Conservation (phyloP, 805 yeast genomes). For the Saccharomycopsis sp. region DNA sequence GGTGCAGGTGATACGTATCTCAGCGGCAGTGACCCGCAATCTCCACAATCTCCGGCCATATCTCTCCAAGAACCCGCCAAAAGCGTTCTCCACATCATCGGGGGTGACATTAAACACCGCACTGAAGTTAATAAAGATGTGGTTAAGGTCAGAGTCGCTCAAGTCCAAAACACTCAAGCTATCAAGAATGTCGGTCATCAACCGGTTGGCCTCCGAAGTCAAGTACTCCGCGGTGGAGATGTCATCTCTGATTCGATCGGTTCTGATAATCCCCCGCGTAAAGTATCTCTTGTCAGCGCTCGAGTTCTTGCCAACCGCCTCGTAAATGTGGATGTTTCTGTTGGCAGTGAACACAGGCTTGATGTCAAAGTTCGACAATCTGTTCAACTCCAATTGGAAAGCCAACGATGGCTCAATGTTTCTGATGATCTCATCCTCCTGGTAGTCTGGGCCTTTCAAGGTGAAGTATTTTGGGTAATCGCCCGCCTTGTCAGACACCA, state of each 20-base stretch:
- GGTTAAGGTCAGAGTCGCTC: slow-evolving; percentile 91
- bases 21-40: slow-evolving; percentile 94
- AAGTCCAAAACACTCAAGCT: slow-evolving; percentile 92
- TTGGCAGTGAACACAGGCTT: slow-evolving; percentile 93
- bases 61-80: slow-evolving; percentile 95
- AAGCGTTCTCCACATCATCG: slow-evolving; percentile 93
- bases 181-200: slow-evolving; percentile 93
- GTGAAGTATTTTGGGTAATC: slow-evolving; percentile 93
- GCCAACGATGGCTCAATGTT: slow-evolving; percentile 98
- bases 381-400: slow-evolving; percentile 89
- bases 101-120: slow-evolving; percentile 93
- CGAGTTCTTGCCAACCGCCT: slow-evolving; percentile 90
- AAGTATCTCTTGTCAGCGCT: slow-evolving; percentile 91
- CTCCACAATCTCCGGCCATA: slow-evolving; percentile 97
- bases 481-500: slow-evolving; percentile 76
- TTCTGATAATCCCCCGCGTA: slow-evolving; percentile 94
- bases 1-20: slow-evolving; percentile 89
- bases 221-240: slow-evolving; percentile 87
- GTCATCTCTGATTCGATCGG: slow-evolving; percentile 90
- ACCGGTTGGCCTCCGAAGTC: slow-evolving; percentile 91
- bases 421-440: slow-evolving; percentile 88
- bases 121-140: slow-evolving; percentile 92
- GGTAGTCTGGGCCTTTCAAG: slow-evolving; percentile 78
- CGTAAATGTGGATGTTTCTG: slow-evolving; percentile 95
- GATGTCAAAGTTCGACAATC: slow-evolving; percentile 90